Base-by-base conservation (phyloP, 225 moss, liverwort and hornwort genomes). In the Antitrichia curtipendula region DNA sequence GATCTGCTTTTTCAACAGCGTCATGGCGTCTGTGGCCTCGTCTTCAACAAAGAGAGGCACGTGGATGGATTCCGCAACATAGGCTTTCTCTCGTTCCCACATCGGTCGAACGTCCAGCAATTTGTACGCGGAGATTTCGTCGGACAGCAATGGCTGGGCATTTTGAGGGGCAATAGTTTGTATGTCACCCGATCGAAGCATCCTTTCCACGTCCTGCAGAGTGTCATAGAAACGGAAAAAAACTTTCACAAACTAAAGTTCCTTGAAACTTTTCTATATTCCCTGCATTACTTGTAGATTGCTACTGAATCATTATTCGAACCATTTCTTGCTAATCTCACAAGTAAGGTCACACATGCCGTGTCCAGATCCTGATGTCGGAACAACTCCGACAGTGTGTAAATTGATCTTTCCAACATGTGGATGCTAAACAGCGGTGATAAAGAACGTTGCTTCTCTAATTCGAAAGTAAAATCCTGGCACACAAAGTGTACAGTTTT, bases 21-120 rank as follows among this genome's bases (percentile, higher is more conserved):
- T 96, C 79, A 96, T 25, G 31, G 77, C 82, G 78, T 95, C 95
- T 22, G 93, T 92, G 72, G 91, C 89, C 82, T 89, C 86, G 72
- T 96, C 95, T 89, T 95, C 96, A 21, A 97, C 87, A 57, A 96
- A 97, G 50, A 97, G 95, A 71, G 97, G 96, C 31, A 97, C 92
- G 77, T 96, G 96, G 77, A 93, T 90, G 29, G 97, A 96, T 61
- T 84, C 97, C 27, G 87, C 76, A 47, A 97, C 95, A 74, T 91
- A 92, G 23, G 96, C 96, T 86, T 92, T 96, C 87, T 96, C 93
- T 56, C 94, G 86, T 87, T 97, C 97, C 97, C 97, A 97, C 25
- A 88, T 88, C 14, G 96, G 97, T 86, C 97, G 95, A 66, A 97
- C 95, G 69, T 97, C 97, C 82, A 97, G 90, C 78, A 96, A 81